These are phyloP conservation scores for Carpinus viminea DNA, from an alignment of 306 rosid species.

Conservation along the genomic window DNA sequence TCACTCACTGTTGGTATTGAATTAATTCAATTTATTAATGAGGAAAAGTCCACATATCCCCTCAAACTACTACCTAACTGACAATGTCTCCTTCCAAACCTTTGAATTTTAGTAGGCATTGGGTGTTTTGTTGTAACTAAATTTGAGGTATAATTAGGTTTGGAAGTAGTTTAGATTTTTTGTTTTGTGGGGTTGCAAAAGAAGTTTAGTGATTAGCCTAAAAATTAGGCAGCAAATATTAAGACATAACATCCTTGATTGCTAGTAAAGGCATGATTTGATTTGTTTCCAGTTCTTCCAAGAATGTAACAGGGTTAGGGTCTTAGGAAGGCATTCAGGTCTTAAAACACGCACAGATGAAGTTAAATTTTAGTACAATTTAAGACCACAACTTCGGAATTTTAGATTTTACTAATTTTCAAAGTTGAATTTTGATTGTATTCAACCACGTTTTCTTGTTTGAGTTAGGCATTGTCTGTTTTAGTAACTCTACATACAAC, in stretches of 20 bases:
- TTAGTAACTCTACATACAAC: background rate
- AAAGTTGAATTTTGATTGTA: background rate
- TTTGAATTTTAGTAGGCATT: too few relatives aligned
- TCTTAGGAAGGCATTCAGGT: background rate
- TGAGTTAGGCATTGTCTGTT: background rate
- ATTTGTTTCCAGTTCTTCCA: background rate
- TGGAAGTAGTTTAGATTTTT: too few relatives aligned
- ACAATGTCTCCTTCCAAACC: too few relatives aligned
- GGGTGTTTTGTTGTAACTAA: too few relatives aligned
- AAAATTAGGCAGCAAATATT: background rate
- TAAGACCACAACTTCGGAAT: background rate
- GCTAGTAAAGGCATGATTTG: background rate
- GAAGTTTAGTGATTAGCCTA: too few relatives aligned
- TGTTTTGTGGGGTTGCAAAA: too few relatives aligned
- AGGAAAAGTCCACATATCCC: too few relatives aligned
- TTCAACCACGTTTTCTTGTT: background rate
- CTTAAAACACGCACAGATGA: background rate
- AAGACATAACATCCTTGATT: background rate
- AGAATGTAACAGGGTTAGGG: background rate
- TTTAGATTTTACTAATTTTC: background rate
- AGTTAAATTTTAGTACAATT: background rate
- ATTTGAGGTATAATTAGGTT: too few relatives aligned
- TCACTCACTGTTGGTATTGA: slow-evolving; percentile 5
- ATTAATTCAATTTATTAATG: slow-evolving; percentile 14
- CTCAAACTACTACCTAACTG: too few relatives aligned